Base-by-base conservation (phyloP, 1,284 basidiomycete genomes). In the Neonothopanus nambi region DNA sequence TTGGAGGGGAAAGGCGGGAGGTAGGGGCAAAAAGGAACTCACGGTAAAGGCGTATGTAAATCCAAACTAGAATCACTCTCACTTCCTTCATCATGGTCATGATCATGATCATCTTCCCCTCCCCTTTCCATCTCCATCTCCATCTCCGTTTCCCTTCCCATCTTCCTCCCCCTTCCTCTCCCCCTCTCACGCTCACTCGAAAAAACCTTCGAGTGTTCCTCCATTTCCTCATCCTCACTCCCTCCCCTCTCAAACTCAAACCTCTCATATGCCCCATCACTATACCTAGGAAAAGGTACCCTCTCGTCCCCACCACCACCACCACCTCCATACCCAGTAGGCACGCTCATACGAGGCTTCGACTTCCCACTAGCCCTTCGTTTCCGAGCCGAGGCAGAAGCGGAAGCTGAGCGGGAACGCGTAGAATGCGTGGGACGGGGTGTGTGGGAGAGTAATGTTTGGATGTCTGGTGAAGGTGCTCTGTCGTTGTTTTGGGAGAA, bases 31-130 rank as follows among this genome's bases (percentile, higher is more conserved):
- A 75, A 49, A 90, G 71, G n/a, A n/a, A 84, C 87, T 69, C 63
- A 89, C 86, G 89, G 86, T 11, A 91, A 65, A 0, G 89, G 87
- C 0, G 89, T 91, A 59, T 88, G 85, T 40, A 91, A 61, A 69
- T 91, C 89, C 44, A 91, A 66, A 65, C 84, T 85, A 21, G 87
- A 89, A 67, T 88, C 86, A 17, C 77, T 79, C 38, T 76, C 63
- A 6, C n/a, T 17, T 56, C 23, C 43, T 30, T 7, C 43, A 13
- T 33, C 30, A 11, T 33, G n/a, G n/a, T n/a, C n/a, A n/a, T n/a
- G n/a, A n/a, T n/a, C n/a, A n/a, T 21, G 63, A 20, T 73, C 37
- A 8, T 51, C 55, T 15, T 49, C 57, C 42, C 17, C 18, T 3
- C 20, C 28, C 26, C 13, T 40, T 18, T 46, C 42, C 3, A 15